Evolutionary conservation across 345 rosid species (phyloP).

Genomic region (thale cress (Arabidopsis thaliana)): DNA sequence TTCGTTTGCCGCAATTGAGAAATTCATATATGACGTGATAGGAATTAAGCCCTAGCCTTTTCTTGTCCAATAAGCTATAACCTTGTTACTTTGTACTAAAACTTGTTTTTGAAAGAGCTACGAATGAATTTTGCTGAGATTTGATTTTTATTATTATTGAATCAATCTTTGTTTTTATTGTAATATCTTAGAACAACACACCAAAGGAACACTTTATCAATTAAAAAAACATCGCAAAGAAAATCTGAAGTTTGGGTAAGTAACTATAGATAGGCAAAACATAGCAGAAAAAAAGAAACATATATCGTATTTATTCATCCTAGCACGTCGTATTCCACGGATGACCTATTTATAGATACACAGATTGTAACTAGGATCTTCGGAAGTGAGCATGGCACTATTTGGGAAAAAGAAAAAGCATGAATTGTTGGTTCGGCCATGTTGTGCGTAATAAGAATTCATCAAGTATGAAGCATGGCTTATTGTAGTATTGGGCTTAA

Average conservation of each 20-base stretch:
- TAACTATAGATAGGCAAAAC: not conserved
- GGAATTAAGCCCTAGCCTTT: constrained; percentile 15
- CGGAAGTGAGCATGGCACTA: not conserved
- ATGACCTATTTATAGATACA: constrained; percentile 15
- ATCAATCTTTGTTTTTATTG: not conserved
- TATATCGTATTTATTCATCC: not conserved
- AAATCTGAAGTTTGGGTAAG: not conserved
- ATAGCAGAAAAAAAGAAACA: not conserved
- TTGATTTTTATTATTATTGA: not conserved
- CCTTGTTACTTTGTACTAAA: not conserved
- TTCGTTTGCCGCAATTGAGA: constrained; percentile 34
- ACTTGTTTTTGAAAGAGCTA: not conserved
- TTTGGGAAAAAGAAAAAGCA: not conserved
- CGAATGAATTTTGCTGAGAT: not conserved
- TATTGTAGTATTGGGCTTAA: constrained; percentile 60
- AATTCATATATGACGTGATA: constrained; percentile 36
- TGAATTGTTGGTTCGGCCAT: constrained; percentile 19
- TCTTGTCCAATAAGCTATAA: not conserved
- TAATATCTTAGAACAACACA: too few relatives aligned
- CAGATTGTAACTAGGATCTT: not conserved
- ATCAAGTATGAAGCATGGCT: constrained; percentile 80
- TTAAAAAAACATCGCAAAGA: too few relatives aligned
- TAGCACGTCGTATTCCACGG: not conserved
- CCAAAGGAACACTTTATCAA: too few relatives aligned
- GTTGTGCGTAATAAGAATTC: constrained; percentile 43